A percentile compares a stretch with the other conserved stretches of the same genome.
Conservation (phyloP, 139 green algal genomes). For the Volvox reticuliferus region DNA sequence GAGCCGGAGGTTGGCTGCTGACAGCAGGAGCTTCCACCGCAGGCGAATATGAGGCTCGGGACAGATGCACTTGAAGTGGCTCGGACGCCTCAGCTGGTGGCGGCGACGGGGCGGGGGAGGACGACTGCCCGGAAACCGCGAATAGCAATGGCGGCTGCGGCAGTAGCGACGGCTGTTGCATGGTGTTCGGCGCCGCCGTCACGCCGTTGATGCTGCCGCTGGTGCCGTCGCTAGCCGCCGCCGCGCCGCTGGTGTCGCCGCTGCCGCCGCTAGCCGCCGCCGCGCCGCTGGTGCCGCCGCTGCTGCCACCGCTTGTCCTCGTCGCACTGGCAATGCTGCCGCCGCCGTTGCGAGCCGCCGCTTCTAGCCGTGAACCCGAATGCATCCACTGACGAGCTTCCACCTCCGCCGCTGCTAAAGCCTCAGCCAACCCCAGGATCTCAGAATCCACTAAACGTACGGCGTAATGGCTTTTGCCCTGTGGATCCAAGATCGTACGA, state of each 20-base stretch:
- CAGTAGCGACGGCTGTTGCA: background rate
- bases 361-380: background rate
- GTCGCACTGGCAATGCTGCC: too few species aligned
- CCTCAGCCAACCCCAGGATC: background rate
- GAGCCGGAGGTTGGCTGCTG: background rate
- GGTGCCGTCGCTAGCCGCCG: too few species aligned
- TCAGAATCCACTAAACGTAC: background rate
- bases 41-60: background rate
- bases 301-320: background rate
- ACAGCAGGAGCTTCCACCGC: background rate
- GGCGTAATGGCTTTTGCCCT: background rate
- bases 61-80: too few species aligned
- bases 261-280: background rate
- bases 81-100: background rate
- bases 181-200: background rate
- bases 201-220: background rate
- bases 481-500: too few species aligned
- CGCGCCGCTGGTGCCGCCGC: background rate
- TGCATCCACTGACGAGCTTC: too few species aligned
- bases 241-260: too few species aligned
- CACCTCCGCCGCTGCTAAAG: background rate
- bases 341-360: background rate
- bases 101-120: background rate
- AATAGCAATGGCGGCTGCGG: background rate
- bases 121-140: background rate